Percentiles rank a stretch among this genome's conserved stretches.
Conservation (phyloP, 257 asterid species). For the Schizonepeta tenuifolia region DNA sequence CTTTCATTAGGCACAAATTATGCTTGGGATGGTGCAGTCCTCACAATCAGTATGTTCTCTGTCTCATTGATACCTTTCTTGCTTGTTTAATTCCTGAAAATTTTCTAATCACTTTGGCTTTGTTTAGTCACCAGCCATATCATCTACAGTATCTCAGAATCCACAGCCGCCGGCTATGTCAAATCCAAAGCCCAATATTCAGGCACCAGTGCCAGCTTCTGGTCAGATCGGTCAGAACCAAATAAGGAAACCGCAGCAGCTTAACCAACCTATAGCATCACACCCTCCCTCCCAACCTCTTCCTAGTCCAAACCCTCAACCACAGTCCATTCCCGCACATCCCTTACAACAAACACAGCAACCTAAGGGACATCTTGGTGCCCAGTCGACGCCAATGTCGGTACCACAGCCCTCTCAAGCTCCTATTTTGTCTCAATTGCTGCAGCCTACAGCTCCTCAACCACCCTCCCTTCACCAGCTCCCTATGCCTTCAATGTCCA, state of each 20-base stretch:
- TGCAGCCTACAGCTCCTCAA: conserved; percentile 68
- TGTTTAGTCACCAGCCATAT: conserved; percentile 52
- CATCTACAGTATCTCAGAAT: conserved; percentile 55
- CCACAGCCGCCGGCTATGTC: conserved; percentile 57
- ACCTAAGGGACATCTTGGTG: conserved; percentile 55
- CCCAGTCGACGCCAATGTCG: conserved; percentile 58
- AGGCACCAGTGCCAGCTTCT: conserved; percentile 54
- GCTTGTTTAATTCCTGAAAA: conserved; percentile 29
- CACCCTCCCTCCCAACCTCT: conserved; percentile 49
- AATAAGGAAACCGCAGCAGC: conserved; percentile 67
- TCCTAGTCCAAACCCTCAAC: conserved; percentile 56
- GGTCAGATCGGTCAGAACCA: conserved; percentile 71
- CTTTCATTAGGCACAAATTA: conserved; percentile 77
- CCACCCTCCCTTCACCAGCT: conserved; percentile 63
- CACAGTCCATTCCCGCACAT: conserved; percentile 60
- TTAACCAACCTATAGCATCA: conserved; percentile 48
- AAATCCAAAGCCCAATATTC: conserved; percentile 53
- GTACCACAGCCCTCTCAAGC: conserved; percentile 62
- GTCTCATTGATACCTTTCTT: conserved; percentile 17
- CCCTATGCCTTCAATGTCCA: conserved; percentile 55
- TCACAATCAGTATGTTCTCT: conserved; percentile 67
- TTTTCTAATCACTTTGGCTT: conserved; percentile 26
- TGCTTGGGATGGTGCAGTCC: conserved; percentile 97
- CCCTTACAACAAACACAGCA: conserved; percentile 55
- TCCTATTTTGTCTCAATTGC: conserved; percentile 57